These are phyloP conservation scores for Bruguiera hainesii DNA, from an alignment of 441 rosid genomes.

Conservation along the genomic window DNA sequence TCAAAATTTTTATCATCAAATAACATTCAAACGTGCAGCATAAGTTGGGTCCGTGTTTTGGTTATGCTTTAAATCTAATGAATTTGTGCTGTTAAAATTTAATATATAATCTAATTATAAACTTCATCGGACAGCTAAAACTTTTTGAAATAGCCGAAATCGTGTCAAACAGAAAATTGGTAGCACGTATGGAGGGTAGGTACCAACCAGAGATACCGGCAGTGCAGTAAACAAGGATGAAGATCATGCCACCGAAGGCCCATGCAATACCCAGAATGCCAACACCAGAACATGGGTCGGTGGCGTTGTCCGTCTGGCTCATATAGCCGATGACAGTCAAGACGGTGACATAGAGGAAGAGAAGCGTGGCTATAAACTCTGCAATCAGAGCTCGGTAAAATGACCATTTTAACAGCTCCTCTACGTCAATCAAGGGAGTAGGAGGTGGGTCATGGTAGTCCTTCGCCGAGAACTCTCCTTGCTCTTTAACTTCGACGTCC, in stretches of 20 bases:
- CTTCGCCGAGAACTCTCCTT: constrained; percentile 39
- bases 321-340: constrained; percentile 79
- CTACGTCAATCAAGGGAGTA: constrained; percentile 55
- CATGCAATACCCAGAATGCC: constrained; percentile 90
- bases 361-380: constrained; percentile 78
- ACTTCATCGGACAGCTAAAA: too few relatives aligned
- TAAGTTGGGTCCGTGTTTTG: too few relatives aligned
- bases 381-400: constrained; percentile 80
- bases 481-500: constrained; percentile 47
- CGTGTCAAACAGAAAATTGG: not conserved
- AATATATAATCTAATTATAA: too few relatives aligned
- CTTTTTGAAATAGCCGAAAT: too few relatives aligned
- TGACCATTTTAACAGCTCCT: constrained; percentile 64
- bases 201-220: constrained; percentile 67
- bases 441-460: constrained; percentile 91
- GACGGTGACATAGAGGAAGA: constrained; percentile 66
- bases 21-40: too few relatives aligned
- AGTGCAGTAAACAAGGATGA: constrained; percentile 83
- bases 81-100: too few relatives aligned
- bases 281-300: constrained; percentile 59
- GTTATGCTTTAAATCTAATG: too few relatives aligned
- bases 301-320: constrained; percentile 36
- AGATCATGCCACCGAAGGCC: constrained; percentile 98
- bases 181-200: not conserved
- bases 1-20: too few relatives aligned